Conservation (phyloP, 495 filamentous ascomycete genomes). For the Barbatosphaeria neglecta region DNA sequence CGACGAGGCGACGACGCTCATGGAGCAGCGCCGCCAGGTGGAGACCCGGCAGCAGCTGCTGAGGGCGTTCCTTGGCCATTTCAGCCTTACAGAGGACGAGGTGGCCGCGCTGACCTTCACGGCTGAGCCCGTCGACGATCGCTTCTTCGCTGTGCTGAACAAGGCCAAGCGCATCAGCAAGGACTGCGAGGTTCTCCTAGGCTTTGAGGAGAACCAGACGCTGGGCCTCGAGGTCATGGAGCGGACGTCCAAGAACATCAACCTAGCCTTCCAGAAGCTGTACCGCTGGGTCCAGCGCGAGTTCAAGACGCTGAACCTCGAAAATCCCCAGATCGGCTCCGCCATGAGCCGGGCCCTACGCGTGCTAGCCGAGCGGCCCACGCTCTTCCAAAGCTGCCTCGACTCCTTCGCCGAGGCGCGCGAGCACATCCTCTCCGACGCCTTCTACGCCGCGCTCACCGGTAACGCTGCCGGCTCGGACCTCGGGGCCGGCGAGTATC, state of each 20-base stretch:
- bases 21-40: slow-evolving; percentile 61
- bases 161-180: slow-evolving; percentile 77
- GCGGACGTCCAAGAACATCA: slow-evolving; percentile 72
- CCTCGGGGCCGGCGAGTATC: slow-evolving; percentile 26
- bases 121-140: slow-evolving; percentile 70
- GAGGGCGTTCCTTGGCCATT: slow-evolving; percentile 73
- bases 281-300: slow-evolving; percentile 91
- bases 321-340: slow-evolving; percentile 84
- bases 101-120: slow-evolving; percentile 57
- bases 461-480: slow-evolving; percentile 35
- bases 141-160: slow-evolving; percentile 70
- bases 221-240: slow-evolving; percentile 86
- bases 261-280: slow-evolving; percentile 85
- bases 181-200: slow-evolving; percentile 80
- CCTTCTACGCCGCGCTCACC: slow-evolving; percentile 84
- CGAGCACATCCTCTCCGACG: slow-evolving; percentile 75
- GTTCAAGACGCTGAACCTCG: slow-evolving; percentile 83
- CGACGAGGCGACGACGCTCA: slow-evolving; percentile 64
- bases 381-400: slow-evolving; percentile 83
- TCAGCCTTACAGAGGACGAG: slow-evolving; percentile 73
- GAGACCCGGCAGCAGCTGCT: slow-evolving; percentile 81
- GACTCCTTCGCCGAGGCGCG: slow-evolving; percentile 89
- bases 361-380: slow-evolving; percentile 80
- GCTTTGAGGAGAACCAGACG: slow-evolving; percentile 70
- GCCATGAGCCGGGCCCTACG: slow-evolving; percentile 76